phyloP scores from a whole-genome alignment of 148 eudicot species.

The Hydrangea macrophylla region DNA sequence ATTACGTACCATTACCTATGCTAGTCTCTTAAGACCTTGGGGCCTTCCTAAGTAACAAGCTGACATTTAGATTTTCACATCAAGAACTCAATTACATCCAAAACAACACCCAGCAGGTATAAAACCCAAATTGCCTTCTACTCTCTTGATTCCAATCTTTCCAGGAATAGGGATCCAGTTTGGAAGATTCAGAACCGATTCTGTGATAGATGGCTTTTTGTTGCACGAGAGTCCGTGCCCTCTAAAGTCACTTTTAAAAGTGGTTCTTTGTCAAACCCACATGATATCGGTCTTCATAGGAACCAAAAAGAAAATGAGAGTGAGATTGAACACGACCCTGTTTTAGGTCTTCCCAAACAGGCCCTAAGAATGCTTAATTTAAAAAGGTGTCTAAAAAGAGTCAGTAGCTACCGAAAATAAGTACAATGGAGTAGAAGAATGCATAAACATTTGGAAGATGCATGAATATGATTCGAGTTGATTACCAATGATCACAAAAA shows the following conservation, averaged over 20 bases:
- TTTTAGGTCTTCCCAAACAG: too few species aligned
- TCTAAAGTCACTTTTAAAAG: too few species aligned
- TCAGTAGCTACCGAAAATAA: neutral
- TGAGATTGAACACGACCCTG: too few species aligned
- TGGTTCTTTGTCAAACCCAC: too few species aligned
- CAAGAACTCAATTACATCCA: slow-evolving; percentile 2
- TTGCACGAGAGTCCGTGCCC: too few species aligned
- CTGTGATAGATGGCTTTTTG: too few species aligned
- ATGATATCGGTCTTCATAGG: too few species aligned
- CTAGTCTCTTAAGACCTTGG: neutral
- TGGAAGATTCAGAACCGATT: too few species aligned
- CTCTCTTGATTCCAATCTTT: neutral
- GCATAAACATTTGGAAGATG: neutral
- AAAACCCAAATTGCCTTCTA: neutral
- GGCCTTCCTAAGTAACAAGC: slow-evolving; percentile 4
- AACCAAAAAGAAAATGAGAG: too few species aligned
- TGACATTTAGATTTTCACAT: slow-evolving; percentile 2
- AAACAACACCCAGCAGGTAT: neutral
- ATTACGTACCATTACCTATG: neutral
- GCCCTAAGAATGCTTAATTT: neutral
- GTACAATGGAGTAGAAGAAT: neutral
- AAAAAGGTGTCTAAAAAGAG: neutral
- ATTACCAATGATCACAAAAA: neutral
- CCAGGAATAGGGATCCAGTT: neutral
- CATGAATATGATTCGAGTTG: neutral